Conservation (phyloP, 257 asterid species). For the Solanum ossicruentum region DNA sequence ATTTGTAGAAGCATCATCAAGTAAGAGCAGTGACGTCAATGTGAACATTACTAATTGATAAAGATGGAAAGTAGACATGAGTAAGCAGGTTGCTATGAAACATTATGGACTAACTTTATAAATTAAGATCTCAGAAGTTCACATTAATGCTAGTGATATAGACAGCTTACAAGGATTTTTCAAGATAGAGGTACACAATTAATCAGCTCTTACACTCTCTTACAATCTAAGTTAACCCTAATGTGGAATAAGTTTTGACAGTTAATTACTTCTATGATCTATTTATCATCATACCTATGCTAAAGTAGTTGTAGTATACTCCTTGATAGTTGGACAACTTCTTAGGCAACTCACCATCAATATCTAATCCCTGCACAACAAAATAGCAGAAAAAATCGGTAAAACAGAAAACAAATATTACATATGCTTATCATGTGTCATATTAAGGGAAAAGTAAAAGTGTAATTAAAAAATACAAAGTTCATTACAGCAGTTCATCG, state of each 20-base stretch:
- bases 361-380: slow-evolving; percentile 44
- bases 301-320: slow-evolving; percentile 89
- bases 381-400: not conserved
- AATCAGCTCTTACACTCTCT: not conserved
- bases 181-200: not conserved
- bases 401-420: not conserved
- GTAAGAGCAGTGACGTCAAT: not conserved
- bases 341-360: slow-evolving; percentile 62
- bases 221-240: not conserved
- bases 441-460: not conserved
- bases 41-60: not conserved
- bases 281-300: slow-evolving; percentile 51
- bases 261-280: not conserved
- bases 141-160: not conserved
- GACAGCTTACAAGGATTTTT: not conserved
- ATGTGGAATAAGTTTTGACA: not conserved
- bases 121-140: not conserved
- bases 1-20: not conserved
- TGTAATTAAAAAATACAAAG: not conserved
- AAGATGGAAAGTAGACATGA: not conserved
- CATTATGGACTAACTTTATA: not conserved
- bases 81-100: not conserved
- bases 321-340: slow-evolving; percentile 66
- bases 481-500: not conserved
- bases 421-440: not conserved